A percentile compares a stretch with the other conserved stretches of the same genome.
Conservation (phyloP, 202 grass and related monocot species). For the Zizania palustris region DNA sequence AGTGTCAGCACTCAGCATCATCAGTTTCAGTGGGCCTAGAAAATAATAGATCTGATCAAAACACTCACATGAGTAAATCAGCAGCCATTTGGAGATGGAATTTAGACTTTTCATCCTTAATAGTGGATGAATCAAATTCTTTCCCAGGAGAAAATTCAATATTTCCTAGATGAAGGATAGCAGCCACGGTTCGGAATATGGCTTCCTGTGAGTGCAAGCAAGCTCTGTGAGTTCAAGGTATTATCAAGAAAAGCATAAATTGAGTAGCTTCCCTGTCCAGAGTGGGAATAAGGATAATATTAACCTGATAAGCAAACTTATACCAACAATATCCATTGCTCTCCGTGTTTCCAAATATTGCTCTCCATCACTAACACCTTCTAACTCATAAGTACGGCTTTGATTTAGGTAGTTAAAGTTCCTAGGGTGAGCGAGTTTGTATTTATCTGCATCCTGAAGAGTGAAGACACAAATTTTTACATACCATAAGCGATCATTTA, state of each 20-base stretch:
- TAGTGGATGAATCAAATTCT: conserved; percentile 74
- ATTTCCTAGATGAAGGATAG: conserved; percentile 88
- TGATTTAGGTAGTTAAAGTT: conserved; percentile 89
- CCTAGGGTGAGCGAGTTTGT: conserved; percentile 68
- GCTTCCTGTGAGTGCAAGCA: conserved; percentile 61
- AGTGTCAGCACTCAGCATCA: conserved; percentile 13
- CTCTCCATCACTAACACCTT: conserved; percentile 57
- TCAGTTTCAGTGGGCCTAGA: neutral
- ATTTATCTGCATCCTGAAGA: conserved; percentile 75
- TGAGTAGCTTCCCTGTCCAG: neutral
- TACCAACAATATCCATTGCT: conserved; percentile 90
- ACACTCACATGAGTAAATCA: conserved; percentile 78
- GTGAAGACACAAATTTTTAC: conserved; percentile 38
- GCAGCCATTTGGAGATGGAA: conserved; percentile 86
- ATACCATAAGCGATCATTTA: conserved; percentile 24
- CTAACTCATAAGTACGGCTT: conserved; percentile 67
- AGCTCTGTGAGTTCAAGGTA: conserved; percentile 5
- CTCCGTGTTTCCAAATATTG: conserved; percentile 73
- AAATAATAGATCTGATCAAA: conserved; percentile 20
- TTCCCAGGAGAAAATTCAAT: conserved; percentile 84
- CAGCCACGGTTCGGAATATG: conserved; percentile 77
- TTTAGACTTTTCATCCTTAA: conserved; percentile 69
- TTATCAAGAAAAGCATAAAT: conserved; percentile 15
- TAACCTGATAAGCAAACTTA: conserved; percentile 74
- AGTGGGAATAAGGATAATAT: conserved; percentile 17